Conservation (phyloP, 805 yeast species). For the Candida silvatica region DNA sequence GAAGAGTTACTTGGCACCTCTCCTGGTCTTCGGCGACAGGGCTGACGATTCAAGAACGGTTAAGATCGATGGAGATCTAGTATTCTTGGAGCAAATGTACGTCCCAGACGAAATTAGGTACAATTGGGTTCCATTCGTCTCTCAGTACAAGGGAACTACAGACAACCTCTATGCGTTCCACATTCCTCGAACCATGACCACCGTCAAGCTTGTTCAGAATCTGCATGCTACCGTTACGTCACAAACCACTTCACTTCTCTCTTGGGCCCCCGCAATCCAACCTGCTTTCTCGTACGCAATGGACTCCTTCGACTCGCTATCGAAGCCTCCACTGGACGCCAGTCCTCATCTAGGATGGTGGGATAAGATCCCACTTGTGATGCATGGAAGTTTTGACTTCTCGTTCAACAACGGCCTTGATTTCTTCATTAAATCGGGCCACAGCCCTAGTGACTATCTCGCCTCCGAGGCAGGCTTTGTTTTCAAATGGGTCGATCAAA, state of each 20-base stretch:
- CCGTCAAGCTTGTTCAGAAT: slow-evolving; percentile 48
- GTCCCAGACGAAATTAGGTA: slow-evolving; percentile 34
- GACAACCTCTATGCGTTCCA: slow-evolving; percentile 51
- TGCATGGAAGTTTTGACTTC: slow-evolving; percentile 46
- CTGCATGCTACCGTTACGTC: slow-evolving; percentile 37
- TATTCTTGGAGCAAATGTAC: slow-evolving; percentile 51
- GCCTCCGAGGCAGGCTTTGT: slow-evolving; percentile 58
- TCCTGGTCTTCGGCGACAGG: slow-evolving; percentile 44
- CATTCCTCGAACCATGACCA: slow-evolving; percentile 55
- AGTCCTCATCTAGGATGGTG: slow-evolving; percentile 60
- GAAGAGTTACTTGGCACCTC: slow-evolving; percentile 51
- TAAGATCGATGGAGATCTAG: slow-evolving; percentile 37
- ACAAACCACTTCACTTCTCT: slow-evolving; percentile 37
- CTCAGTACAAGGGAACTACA: slow-evolving; percentile 20
- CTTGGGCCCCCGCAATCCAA: slow-evolving; percentile 59
- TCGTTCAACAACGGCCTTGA: slow-evolving; percentile 43
- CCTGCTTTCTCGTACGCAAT: slow-evolving; percentile 54
- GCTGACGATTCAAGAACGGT: slow-evolving; percentile 26
- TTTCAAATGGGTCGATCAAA: slow-evolving; percentile 55
- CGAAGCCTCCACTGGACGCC: slow-evolving; percentile 63
- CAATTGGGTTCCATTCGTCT: slow-evolving; percentile 44
- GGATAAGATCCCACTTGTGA: slow-evolving; percentile 53
- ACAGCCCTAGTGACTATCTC: slow-evolving; percentile 46
- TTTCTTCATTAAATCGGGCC: slow-evolving; percentile 53
- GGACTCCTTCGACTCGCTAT: slow-evolving; percentile 57